Evolutionary conservation across 495 filamentous ascomycete species (phyloP).

Genomic region (Extremus antarcticus): DNA sequence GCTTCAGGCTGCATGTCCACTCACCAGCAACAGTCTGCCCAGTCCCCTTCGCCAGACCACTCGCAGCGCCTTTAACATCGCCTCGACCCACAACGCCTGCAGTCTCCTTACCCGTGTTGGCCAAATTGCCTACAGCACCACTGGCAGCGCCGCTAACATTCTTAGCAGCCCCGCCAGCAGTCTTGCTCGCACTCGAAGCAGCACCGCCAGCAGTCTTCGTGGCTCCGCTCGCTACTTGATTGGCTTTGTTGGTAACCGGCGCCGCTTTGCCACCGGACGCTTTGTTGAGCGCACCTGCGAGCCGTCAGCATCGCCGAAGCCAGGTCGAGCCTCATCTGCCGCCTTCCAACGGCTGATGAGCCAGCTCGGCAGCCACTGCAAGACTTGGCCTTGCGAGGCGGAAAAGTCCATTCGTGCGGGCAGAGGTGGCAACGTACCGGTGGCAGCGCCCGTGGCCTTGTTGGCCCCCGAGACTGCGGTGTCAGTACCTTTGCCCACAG

Average conservation of each 20-base stretch:
- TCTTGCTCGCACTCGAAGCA: conserved; percentile 5
- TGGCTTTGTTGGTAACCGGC: conserved; percentile 8
- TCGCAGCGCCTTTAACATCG: conserved; percentile 15
- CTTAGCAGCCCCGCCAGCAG: conserved; percentile 8
- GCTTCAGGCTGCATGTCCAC: no score
- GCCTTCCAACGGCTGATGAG: conserved; percentile 5
- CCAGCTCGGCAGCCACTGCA: conserved; percentile 1
- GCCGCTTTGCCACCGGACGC: conserved; percentile 15
- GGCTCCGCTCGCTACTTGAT: conserved; percentile 6
- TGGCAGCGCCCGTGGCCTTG: conserved; percentile 3
- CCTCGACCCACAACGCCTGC: conserved; percentile 4
- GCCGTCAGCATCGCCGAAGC: conserved; percentile 6
- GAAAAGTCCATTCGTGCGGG: conserved; percentile 11
- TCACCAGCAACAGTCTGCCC: conserved; percentile 12
- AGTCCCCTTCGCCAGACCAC: conserved; percentile 10
- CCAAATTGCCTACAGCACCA: conserved; percentile 17
- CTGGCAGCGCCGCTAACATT: conserved; percentile 8
- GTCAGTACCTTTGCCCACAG: conserved; percentile 13
- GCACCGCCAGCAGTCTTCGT: conserved; percentile 16
- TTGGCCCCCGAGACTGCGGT: not conserved
- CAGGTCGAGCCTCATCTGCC: not conserved
- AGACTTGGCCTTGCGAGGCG: conserved; percentile 3
- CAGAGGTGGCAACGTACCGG: conserved; percentile 8
- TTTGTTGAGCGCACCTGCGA: conserved; percentile 15
- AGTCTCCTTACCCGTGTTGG: conserved; percentile 18